Evolutionary conservation across 2,329 filamentous ascomycete genomes (phyloP).

Genomic region (Hysterium pulicare): DNA sequence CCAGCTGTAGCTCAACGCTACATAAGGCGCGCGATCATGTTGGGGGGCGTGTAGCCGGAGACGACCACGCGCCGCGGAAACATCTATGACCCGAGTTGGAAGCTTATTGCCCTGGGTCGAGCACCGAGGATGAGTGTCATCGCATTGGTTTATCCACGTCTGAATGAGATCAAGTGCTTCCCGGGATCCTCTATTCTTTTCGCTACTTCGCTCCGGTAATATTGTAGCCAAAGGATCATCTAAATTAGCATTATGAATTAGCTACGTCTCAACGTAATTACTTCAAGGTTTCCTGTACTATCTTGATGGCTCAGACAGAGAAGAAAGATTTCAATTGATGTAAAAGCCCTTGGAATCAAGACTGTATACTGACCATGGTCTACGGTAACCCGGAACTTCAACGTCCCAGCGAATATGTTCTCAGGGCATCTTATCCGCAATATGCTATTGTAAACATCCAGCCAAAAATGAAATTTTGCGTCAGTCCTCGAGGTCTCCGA

Average conservation of each 20-base stretch:
- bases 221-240: conserved; percentile 2
- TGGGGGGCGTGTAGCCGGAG: conserved; percentile 1
- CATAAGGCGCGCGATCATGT: conserved; percentile 2
- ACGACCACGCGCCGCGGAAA: conserved; percentile 1
- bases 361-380: conserved; percentile 2
- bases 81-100: conserved; percentile 5
- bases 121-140: background rate
- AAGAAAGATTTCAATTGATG: too few species aligned
- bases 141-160: conserved; percentile 2
- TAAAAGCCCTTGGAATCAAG: too few species aligned
- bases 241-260: background rate
- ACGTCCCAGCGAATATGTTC: conserved; percentile 3
- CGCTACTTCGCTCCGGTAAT: background rate
- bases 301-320: too few species aligned
- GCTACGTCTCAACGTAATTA: background rate
- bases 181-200: conserved; percentile 2
- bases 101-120: background rate
- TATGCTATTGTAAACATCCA: too few species aligned
- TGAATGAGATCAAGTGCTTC: conserved; percentile 2
- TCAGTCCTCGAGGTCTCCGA: too few species aligned
- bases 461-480: too few species aligned
- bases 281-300: background rate
- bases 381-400: conserved; percentile 4
- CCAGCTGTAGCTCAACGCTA: conserved; percentile 5
- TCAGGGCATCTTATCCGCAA: too few species aligned